A percentile compares a stretch with the other conserved stretches of the same genome.
phyloP scores from a whole-genome alignment of 2,329 filamentous ascomycete species.

The Epichloe gansuensis region DNA sequence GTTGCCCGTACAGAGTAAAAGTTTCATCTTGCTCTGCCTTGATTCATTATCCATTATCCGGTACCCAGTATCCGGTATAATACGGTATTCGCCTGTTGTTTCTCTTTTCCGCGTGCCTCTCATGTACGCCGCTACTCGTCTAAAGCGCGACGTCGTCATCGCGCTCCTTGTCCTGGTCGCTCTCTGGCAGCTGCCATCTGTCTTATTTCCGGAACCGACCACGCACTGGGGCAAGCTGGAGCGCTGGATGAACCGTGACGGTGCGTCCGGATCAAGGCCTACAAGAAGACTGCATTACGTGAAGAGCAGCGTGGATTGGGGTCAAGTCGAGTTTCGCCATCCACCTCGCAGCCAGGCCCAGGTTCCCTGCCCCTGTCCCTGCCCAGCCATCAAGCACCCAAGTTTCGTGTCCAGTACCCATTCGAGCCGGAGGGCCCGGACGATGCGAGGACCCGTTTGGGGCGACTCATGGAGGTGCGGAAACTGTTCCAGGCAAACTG shows the following conservation, averaged over 20 bases:
- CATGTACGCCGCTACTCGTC: no score
- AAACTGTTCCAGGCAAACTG: conserved; percentile 22
- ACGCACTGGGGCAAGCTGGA: neutral
- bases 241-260: conserved; percentile 18
- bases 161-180: neutral
- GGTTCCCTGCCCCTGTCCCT: no score
- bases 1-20: no score
- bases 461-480: conserved; percentile 21
- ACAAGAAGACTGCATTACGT: neutral
- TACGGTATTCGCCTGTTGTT: no score
- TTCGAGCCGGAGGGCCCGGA: conserved; percentile 9
- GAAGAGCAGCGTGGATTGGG: conserved; percentile 27
- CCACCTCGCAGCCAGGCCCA: no score
- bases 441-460: conserved; percentile 9
- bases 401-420: conserved; percentile 17
- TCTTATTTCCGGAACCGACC: neutral
- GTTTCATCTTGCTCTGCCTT: no score
- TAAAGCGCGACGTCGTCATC: no score
- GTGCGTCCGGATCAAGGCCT: neutral
- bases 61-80: no score
- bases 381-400: conserved; percentile 11
- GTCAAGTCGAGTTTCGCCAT: conserved; percentile 11
- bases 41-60: no score
- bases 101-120: no score
- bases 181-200: neutral